Evolutionary conservation across 2,329 filamentous ascomycete species (phyloP).

Genomic region (Lomentospora prolificans): DNA sequence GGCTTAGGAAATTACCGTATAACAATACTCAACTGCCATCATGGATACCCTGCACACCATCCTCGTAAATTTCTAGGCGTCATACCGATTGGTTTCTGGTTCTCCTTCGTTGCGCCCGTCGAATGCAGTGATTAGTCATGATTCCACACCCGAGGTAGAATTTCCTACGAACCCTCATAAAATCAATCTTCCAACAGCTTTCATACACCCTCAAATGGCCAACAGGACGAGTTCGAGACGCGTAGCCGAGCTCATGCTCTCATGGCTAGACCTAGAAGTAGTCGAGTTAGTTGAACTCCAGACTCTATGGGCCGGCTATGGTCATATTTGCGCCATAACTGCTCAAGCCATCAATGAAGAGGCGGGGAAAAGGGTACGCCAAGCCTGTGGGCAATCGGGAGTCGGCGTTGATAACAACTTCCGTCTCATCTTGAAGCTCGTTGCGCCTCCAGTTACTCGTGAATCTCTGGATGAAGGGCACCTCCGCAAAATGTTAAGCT

Average conservation of each 20-base stretch:
- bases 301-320: conserved; percentile 41
- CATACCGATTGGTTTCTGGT: no score
- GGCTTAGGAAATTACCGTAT: no score
- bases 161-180: no score
- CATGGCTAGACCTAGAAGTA: conserved; percentile 28
- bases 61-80: no score
- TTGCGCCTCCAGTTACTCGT: conserved; percentile 36
- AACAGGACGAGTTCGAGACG: conserved; percentile 15
- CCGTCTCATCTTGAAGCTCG: conserved; percentile 48
- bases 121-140: no score
- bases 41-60: no score
- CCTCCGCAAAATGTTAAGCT: conserved; percentile 55
- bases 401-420: conserved; percentile 16
- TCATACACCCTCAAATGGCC: background rate
- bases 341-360: conserved; percentile 25
- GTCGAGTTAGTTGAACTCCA: conserved; percentile 29
- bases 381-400: conserved; percentile 5
- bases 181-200: background rate
- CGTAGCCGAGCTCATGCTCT: conserved; percentile 29
- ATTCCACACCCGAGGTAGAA: no score
- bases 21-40: no score
- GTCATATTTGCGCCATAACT: conserved; percentile 44
- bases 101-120: no score
- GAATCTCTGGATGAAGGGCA: conserved; percentile 45
- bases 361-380: conserved; percentile 2